These are phyloP conservation scores for Teratosphaeria gauchensis DNA, from an alignment of 2,329 filamentous ascomycete species.

Conservation along the genomic window DNA sequence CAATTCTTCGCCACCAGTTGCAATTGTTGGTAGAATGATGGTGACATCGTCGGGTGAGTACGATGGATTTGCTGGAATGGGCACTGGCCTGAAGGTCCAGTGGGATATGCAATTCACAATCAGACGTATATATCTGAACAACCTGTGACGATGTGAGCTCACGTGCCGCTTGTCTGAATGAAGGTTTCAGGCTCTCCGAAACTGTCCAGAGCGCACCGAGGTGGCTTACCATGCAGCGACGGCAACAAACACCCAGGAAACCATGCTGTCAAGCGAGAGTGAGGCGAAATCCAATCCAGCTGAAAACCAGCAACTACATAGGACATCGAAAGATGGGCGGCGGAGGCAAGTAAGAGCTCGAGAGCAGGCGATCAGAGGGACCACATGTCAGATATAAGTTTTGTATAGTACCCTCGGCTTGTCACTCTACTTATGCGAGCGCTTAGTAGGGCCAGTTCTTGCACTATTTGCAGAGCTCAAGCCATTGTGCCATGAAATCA, in stretches of 20 bases:
- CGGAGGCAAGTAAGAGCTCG: slow-evolving; percentile 9
- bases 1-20: slow-evolving; percentile 75
- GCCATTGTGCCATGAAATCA: background rate
- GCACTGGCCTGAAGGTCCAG: slow-evolving; percentile 77
- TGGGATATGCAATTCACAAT: slow-evolving; percentile 78
- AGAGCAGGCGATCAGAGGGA: slow-evolving; percentile 17
- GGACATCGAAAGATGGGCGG: slow-evolving; percentile 9
- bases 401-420: slow-evolving; percentile 13
- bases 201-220: background rate
- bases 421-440: slow-evolving; percentile 24
- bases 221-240: slow-evolving; percentile 21
- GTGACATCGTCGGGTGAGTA: slow-evolving; percentile 79
- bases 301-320: slow-evolving; percentile 19
- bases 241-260: slow-evolving; percentile 24
- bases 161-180: slow-evolving; percentile 9
- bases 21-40: slow-evolving; percentile 86
- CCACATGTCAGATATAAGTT: slow-evolving; percentile 21
- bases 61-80: slow-evolving; percentile 69
- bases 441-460: slow-evolving; percentile 13
- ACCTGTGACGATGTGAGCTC: slow-evolving; percentile 42
- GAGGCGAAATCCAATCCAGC: slow-evolving; percentile 14
- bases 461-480: background rate
- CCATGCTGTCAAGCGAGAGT: slow-evolving; percentile 25
- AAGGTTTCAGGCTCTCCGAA: background rate
- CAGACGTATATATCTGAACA: slow-evolving; percentile 79